Evolutionary conservation across 2,329 filamentous ascomycete genomes (phyloP).

Genomic region (Trichoderma breve): DNA sequence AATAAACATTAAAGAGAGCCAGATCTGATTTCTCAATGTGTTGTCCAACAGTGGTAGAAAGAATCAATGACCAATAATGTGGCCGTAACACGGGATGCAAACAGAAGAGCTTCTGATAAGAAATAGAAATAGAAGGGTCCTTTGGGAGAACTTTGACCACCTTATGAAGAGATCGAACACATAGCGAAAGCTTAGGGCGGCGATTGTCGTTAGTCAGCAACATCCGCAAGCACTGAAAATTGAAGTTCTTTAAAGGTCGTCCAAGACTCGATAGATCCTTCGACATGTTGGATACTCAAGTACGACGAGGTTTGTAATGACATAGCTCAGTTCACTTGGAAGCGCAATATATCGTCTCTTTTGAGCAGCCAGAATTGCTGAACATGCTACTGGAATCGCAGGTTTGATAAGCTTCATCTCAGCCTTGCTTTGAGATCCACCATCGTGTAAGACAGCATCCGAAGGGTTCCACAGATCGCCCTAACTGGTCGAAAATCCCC

Average conservation of each 20-base stretch:
- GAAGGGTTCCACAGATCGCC: neutral
- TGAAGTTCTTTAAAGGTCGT: no score
- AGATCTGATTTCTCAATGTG: no score
- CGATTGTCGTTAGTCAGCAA: no score
- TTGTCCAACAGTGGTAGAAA: no score
- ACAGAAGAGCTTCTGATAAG: no score
- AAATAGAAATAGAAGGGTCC: no score
- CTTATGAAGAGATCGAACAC: neutral
- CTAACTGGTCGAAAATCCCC: neutral
- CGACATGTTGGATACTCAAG: neutral
- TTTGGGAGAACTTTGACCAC: neutral
- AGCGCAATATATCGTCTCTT: neutral
- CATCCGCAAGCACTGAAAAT: no score
- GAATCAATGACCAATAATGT: no score
- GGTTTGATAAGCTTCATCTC: neutral
- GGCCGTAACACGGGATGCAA: accelerated
- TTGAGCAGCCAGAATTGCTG: neutral
- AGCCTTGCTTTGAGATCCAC: neutral
- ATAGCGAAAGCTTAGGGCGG: no score
- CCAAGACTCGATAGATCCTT: neutral
- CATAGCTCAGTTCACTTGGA: neutral
- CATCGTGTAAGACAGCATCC: neutral
- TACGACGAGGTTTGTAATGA: no score
- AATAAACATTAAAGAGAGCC: no score
- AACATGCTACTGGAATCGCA: neutral